Evolutionary conservation across 306 rosid species (phyloP), one percentile per base, ranked within the genome.

Genomic region (Boehmeria nivea): DNA sequence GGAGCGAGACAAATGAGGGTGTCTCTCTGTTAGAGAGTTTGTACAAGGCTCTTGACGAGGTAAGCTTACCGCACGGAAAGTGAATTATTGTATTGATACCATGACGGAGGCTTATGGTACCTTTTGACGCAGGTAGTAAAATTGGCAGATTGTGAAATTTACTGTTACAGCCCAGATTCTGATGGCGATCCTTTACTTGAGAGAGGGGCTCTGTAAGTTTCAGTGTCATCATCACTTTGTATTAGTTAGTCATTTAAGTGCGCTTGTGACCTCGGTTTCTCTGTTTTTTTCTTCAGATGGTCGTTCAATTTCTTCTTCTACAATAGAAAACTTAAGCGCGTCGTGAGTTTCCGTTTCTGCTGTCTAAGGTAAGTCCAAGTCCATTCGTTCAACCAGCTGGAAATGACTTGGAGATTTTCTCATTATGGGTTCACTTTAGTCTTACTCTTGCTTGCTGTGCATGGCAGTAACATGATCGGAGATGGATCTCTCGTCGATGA

Each of bases 251-350:
- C 36, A 23, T 21, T 16, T 59, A 26, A 43, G 39, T 38, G n/a
- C 58, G 36, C 33, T 54, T 22, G 38, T 69, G 61, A 64, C 40
- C 14, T 36, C 33, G 21, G n/a, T 40, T 42, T 22, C 27, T 22
- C 14, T 52, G 34, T 53, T 28, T 61, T 56, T 70, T 60, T 68
- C 60, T 65, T 24, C 83, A 91, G 96, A 60, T 91, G 99, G 99
- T 82, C 96, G 59, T 91, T 84, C 77, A 87, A 77, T 65, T 87
- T 87, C 83, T 83, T 91, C 71, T 91, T 91, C 77, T 91, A 87
- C 61, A 87, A 84, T 60, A 64, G 96, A 72, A 91, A 84, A 76
- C 85, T 82, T 34, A 91, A 87, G 79, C 85, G 96, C 26, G 71
- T 91, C 1, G 87, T 85, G 70, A 82, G 87, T 53, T 87, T 87